Conservation (phyloP, 179 eudicot species). For the Drosera spatulata region DNA sequence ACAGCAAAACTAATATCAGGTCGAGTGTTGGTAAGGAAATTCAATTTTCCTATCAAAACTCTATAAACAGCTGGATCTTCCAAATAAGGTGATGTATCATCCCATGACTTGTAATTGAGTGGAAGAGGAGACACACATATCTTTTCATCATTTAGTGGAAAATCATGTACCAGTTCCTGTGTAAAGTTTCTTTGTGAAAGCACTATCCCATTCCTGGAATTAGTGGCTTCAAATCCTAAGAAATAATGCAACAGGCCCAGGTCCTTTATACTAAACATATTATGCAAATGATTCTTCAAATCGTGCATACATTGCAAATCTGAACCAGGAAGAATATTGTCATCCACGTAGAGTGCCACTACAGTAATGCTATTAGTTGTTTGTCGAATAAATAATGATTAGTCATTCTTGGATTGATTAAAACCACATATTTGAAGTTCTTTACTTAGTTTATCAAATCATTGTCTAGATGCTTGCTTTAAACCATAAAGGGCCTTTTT, state of each 20-base stretch:
- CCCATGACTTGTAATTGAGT: too few relatives aligned
- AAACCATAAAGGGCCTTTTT: background rate
- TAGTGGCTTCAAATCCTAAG: background rate
- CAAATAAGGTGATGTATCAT: too few relatives aligned
- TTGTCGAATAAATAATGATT: background rate
- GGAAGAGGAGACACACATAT: background rate
- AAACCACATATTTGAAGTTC: background rate
- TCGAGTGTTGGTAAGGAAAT: background rate
- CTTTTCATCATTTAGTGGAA: background rate
- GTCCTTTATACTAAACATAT: background rate
- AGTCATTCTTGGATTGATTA: background rate
- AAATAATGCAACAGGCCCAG: background rate
- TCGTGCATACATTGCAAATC: background rate
- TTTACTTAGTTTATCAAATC: background rate
- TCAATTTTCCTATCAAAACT: background rate
- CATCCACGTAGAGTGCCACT: background rate
- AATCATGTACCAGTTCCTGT: background rate
- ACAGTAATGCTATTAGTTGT: background rate
- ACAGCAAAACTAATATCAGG: constrained; percentile 5
- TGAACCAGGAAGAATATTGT: background rate
- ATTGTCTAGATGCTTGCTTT: background rate
- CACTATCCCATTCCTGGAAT: background rate
- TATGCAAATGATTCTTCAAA: background rate
- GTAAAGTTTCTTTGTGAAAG: background rate
- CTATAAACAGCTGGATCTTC: too few relatives aligned